Evolutionary conservation across 768 basidiomycete species (phyloP).

Genomic region (Chalciporus pseudorubinellus): DNA sequence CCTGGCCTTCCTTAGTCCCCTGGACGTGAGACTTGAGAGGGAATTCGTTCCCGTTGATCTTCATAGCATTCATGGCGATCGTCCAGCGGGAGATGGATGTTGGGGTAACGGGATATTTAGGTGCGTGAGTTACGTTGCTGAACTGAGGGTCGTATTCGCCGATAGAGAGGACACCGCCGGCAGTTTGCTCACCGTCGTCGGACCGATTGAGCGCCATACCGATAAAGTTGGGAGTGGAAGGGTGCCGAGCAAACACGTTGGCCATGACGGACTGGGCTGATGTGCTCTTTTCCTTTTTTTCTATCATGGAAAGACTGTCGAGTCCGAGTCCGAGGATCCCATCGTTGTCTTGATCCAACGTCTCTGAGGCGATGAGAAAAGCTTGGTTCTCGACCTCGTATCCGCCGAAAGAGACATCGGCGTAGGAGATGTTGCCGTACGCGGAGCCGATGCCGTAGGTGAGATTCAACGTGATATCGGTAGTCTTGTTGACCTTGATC

Average conservation of each 20-base stretch:
- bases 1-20: slow-evolving; percentile 29
- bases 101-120: slow-evolving; percentile 36
- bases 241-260: slow-evolving; percentile 39
- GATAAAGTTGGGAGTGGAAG: slow-evolving; percentile 37
- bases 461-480: slow-evolving; percentile 29
- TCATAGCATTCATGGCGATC: slow-evolving; percentile 38
- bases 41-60: slow-evolving; percentile 31
- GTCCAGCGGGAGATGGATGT: slow-evolving; percentile 40
- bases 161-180: slow-evolving; percentile 42
- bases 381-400: slow-evolving; percentile 30
- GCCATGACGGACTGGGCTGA: slow-evolving; percentile 33
- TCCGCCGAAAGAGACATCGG: slow-evolving; percentile 35
- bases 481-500: slow-evolving; percentile 28
- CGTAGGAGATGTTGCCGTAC: slow-evolving; percentile 35
- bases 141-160: slow-evolving; percentile 41
- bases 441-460: slow-evolving; percentile 42
- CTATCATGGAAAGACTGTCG: slow-evolving; percentile 22
- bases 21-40: slow-evolving; percentile 30
- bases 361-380: slow-evolving; percentile 23
- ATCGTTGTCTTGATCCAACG: slow-evolving; percentile 10
- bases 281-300: slow-evolving; percentile 15
- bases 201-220: slow-evolving; percentile 43
- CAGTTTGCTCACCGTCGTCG: slow-evolving; percentile 38
- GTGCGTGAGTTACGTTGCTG: slow-evolving; percentile 26
- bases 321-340: slow-evolving; percentile 31